phyloP scores from a whole-genome alignment of 192 early-diverging fungal genomes.

The Spizellomyces sp. region DNA sequence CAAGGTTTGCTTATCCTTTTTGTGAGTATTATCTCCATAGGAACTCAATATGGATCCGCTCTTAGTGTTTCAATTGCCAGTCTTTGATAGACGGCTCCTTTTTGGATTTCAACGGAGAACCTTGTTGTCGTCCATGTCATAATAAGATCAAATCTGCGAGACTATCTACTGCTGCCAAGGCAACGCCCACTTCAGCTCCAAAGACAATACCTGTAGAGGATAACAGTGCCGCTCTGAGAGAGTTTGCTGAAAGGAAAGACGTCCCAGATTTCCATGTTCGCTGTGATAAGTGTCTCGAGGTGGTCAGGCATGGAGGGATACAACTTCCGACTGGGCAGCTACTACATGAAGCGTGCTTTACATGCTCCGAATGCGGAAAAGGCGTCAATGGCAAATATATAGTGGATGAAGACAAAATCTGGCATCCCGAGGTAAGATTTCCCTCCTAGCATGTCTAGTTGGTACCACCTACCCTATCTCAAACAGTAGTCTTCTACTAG shows the following conservation, averaged over 20 bases:
- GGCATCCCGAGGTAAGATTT: slow-evolving; percentile 18
- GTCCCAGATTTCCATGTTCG: background rate
- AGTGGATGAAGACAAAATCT: slow-evolving; percentile 4
- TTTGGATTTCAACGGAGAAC: slow-evolving; percentile 17
- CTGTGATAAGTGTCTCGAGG: slow-evolving; percentile 16
- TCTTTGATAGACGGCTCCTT: background rate
- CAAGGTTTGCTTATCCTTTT: slow-evolving; percentile 1
- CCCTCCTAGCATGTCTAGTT: background rate
- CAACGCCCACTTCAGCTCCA: background rate
- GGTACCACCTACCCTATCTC: background rate
- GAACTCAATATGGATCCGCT: background rate
- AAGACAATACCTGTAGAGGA: background rate
- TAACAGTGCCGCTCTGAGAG: background rate
- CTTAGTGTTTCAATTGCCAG: slow-evolving; percentile 23
- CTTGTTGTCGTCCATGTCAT: slow-evolving; percentile 23
- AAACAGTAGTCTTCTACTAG: background rate
- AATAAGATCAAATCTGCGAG: slow-evolving; percentile 1
- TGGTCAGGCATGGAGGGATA: slow-evolving; percentile 6
- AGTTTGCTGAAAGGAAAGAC: background rate
- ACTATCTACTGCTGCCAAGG: background rate
- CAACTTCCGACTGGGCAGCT: slow-evolving; percentile 13
- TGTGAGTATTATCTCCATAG: background rate
- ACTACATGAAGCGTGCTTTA: slow-evolving; percentile 7
- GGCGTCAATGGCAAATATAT: slow-evolving; percentile 17
- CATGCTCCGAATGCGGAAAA: slow-evolving; percentile 6